Conservation (phyloP, 176 grass and related monocot genomes). For the Zoysia japonica region DNA sequence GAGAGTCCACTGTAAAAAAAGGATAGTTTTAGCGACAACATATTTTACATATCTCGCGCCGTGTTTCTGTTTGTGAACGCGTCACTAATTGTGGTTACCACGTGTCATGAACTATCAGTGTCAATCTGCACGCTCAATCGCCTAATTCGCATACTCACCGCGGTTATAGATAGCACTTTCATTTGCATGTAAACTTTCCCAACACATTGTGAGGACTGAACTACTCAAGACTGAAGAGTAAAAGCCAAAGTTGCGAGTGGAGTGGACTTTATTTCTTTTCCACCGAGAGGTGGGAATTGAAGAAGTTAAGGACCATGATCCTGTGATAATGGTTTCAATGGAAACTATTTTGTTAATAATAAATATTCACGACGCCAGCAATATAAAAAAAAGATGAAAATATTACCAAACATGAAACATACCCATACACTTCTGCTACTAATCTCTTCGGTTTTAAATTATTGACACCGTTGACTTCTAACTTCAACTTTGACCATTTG, state of each 20-base stretch:
- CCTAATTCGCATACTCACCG: not conserved
- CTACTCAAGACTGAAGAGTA: not conserved
- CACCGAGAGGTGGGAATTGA: slow-evolving; percentile 17
- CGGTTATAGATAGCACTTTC: not conserved
- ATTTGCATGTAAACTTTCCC: slow-evolving; percentile 5
- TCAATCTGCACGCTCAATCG: slow-evolving; percentile 17
- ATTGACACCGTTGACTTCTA: too few species aligned
- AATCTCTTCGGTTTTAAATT: too few species aligned
- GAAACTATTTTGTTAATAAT: not conserved
- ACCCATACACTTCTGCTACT: too few species aligned
- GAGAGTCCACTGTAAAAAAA: too few species aligned
- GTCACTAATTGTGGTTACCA: not conserved
- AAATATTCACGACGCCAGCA: too few species aligned
- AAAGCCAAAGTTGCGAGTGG: slow-evolving; percentile 43
- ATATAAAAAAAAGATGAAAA: too few species aligned
- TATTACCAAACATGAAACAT: too few species aligned
- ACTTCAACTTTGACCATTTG: too few species aligned
- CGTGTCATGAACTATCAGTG: not conserved
- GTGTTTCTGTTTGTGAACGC: not conserved
- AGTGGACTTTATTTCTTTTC: slow-evolving; percentile 39
- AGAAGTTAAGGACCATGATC: slow-evolving; percentile 30
- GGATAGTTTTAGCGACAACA: too few species aligned
- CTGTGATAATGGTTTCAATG: too few species aligned
- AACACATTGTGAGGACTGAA: slow-evolving; percentile 15
- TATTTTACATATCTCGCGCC: not conserved